Percentiles rank a stretch among this genome's conserved stretches.
These are phyloP conservation scores for Mikania micrantha DNA, from an alignment of 129 eudicot species.

Conservation along the genomic window DNA sequence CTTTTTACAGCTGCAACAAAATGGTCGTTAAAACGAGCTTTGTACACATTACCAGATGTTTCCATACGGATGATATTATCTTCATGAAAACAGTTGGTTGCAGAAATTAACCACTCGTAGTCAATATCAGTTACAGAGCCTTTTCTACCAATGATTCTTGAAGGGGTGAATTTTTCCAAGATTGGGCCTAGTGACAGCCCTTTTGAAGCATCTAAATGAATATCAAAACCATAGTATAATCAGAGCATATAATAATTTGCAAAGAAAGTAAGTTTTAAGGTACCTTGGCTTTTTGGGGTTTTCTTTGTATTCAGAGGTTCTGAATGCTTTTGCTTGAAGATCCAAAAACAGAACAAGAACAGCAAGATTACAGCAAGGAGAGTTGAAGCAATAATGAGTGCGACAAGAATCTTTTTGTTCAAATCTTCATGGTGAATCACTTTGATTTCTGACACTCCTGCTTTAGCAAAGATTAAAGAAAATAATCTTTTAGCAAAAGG, in stretches of 20 bases:
- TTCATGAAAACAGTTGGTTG: conserved; percentile 76
- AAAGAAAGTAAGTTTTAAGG: not conserved
- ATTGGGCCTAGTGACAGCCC: conserved; percentile 62
- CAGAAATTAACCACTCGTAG: conserved; percentile 58
- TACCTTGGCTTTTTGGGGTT: conserved; percentile 47
- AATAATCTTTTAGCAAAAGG: conserved; percentile 14
- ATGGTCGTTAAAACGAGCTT: conserved; percentile 66
- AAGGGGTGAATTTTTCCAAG: conserved; percentile 50
- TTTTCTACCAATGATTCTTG: conserved; percentile 59
- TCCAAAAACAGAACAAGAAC: conserved; percentile 54
- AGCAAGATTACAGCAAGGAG: conserved; percentile 67
- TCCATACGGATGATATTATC: conserved; percentile 58
- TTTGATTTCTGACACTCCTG: conserved; percentile 48
- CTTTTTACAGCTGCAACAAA: conserved; percentile 61
- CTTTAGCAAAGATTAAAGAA: not conserved
- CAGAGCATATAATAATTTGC: not conserved
- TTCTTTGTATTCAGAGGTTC: conserved; percentile 31
- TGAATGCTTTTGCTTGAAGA: conserved; percentile 45
- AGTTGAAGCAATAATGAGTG: conserved; percentile 66
- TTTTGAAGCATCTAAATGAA: conserved; percentile 49
- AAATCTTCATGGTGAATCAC: conserved; percentile 60
- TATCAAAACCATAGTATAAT: not conserved
- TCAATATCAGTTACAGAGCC: conserved; percentile 60
- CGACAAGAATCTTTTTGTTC: conserved; percentile 65
- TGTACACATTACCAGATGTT: conserved; percentile 57